Evolutionary conservation across 345 rosid species (phyloP).

Genomic region (Lepidium didymum): DNA sequence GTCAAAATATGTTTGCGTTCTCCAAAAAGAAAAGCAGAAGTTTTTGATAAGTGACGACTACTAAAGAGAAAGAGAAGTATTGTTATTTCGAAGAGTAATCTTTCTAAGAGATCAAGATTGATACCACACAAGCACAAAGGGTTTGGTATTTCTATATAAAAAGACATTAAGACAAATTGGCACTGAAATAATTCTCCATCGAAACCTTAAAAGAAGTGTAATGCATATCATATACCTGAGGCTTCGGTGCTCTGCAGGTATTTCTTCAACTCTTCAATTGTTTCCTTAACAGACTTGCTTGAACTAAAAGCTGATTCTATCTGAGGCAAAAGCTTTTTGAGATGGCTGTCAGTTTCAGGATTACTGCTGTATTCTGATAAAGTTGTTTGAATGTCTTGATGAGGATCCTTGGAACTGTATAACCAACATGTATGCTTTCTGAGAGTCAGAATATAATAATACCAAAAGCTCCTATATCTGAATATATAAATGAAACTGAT

Average conservation of each 20-base stretch:
- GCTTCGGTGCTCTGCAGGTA: constrained; percentile 54
- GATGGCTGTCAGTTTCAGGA: constrained; percentile 54
- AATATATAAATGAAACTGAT: not conserved
- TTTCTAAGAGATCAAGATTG: not conserved
- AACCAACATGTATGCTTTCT: constrained; percentile 4
- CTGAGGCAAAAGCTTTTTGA: constrained; percentile 63
- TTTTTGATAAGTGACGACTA: not conserved
- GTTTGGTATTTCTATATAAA: not conserved
- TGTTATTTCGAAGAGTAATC: not conserved
- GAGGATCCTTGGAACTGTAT: constrained; percentile 66
- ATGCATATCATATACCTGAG: constrained; percentile 43
- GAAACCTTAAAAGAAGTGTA: not conserved
- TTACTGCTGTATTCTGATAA: constrained; percentile 47
- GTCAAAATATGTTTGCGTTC: not conserved
- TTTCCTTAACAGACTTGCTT: constrained; percentile 58
- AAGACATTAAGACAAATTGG: not conserved
- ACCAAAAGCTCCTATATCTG: not conserved
- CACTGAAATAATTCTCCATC: not conserved
- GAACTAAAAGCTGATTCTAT: constrained; percentile 57
- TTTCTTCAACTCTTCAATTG: constrained; percentile 55
- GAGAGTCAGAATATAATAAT: not conserved
- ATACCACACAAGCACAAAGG: not conserved
- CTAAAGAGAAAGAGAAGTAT: not conserved
- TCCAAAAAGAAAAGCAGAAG: not conserved
- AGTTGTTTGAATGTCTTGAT: constrained; percentile 45